phyloP scores from a whole-genome alignment of 2,329 filamentous ascomycete species.

The Trichoderma polysporum region DNA sequence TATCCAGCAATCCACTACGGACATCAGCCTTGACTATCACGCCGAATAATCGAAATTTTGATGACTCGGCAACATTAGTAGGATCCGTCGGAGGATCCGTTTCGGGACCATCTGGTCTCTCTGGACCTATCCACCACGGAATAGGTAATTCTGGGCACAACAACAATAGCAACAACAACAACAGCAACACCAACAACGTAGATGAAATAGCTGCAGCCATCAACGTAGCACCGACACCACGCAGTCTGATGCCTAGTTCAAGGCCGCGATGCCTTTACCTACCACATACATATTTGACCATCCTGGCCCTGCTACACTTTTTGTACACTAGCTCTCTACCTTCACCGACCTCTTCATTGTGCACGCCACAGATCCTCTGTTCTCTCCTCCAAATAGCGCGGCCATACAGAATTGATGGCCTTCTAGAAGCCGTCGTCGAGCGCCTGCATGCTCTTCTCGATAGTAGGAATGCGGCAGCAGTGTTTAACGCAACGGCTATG shows the following conservation, averaged over 20 bases:
- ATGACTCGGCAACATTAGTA: constrained; percentile 50
- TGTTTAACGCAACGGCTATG: constrained; percentile 98
- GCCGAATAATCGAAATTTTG: constrained; percentile 55
- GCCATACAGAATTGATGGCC: constrained; percentile 88
- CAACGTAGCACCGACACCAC: constrained; percentile 58
- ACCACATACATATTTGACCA: constrained; percentile 84
- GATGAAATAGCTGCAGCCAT: constrained; percentile 34
- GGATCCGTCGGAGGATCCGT: constrained; percentile 41
- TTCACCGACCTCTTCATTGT: constrained; percentile 70
- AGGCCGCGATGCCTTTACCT: constrained; percentile 87
- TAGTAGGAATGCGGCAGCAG: constrained; percentile 89
- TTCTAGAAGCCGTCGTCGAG: constrained; percentile 90
- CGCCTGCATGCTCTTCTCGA: constrained; percentile 86
- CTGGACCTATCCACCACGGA: constrained; percentile 44
- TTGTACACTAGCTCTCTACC: constrained; percentile 91
- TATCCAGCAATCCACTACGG: constrained; percentile 58
- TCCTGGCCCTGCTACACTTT: constrained; percentile 88
- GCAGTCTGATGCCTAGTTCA: constrained; percentile 57
- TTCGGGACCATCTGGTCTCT: constrained; percentile 42
- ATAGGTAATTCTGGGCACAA: constrained; percentile 38
- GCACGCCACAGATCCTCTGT: constrained; percentile 93
- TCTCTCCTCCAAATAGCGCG: constrained; percentile 90
- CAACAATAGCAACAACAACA: too few species aligned
- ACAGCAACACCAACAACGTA: too few species aligned
- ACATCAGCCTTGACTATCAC: constrained; percentile 88